Conservation (phyloP, 2,329 filamentous ascomycete species). For the Xylaria sp. region DNA sequence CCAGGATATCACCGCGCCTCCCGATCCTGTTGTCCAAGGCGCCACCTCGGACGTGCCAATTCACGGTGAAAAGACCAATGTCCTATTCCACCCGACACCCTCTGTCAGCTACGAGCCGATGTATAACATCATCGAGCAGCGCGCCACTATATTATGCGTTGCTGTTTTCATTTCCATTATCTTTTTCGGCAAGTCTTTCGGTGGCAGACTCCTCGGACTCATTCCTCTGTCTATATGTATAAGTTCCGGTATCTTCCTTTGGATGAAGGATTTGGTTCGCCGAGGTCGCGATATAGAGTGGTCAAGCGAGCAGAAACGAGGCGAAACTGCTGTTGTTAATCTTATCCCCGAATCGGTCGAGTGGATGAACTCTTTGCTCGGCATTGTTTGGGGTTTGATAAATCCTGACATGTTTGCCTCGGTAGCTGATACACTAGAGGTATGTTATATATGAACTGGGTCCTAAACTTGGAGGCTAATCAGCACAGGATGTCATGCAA, state of each 20-base stretch:
- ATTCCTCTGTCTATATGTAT: slow-evolving; percentile 78
- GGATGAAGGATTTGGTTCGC: slow-evolving; percentile 87
- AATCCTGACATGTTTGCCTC: slow-evolving; percentile 96
- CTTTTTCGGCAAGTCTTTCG: slow-evolving; percentile 81
- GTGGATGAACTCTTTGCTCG: slow-evolving; percentile 93
- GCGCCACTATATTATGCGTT: slow-evolving; percentile 75
- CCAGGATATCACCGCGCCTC: slow-evolving; percentile 91
- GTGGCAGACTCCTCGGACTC: slow-evolving; percentile 79
- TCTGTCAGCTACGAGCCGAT: slow-evolving; percentile 90
- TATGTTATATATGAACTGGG: slow-evolving; percentile 31
- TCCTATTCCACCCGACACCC: slow-evolving; percentile 94
- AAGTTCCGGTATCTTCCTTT: slow-evolving; percentile 83
- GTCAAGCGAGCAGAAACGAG: slow-evolving; percentile 85
- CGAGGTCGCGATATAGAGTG: slow-evolving; percentile 88
- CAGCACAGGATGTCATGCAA: slow-evolving; percentile 84
- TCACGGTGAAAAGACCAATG: slow-evolving; percentile 94
- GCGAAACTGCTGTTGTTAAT: slow-evolving; percentile 86
- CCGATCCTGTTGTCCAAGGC: slow-evolving; percentile 83
- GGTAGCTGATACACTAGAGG: slow-evolving; percentile 88
- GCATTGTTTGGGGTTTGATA: slow-evolving; percentile 87
- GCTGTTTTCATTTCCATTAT: slow-evolving; percentile 79
- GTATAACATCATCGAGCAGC: slow-evolving; percentile 79
- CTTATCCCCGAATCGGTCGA: slow-evolving; percentile 92
- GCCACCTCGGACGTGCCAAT: slow-evolving; percentile 95
- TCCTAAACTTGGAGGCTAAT: slow-evolving; percentile 28